Percentiles rank a stretch among this genome's conserved stretches.
These are phyloP conservation scores for Pachyrhizus erosus DNA, from an alignment of 306 rosid species.

Conservation along the genomic window DNA sequence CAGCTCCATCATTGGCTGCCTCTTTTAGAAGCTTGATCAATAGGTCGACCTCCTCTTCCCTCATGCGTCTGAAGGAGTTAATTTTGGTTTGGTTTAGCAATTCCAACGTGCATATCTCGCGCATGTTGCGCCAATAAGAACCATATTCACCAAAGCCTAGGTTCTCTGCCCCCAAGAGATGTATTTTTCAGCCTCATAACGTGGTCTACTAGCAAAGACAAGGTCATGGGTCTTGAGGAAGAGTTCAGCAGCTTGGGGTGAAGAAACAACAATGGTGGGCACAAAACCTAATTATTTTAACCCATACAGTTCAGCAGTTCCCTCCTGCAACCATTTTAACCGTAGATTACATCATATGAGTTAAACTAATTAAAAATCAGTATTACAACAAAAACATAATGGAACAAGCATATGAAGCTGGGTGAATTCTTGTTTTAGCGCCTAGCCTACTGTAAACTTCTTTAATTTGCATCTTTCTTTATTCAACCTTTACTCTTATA, in stretches of 20 bases:
- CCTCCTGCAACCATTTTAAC: too few species aligned
- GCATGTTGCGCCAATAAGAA: constrained; percentile 72
- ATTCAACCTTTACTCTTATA: too few species aligned
- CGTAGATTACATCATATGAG: too few species aligned
- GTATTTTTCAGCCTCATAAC: constrained; percentile 44
- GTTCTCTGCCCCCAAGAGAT: constrained; percentile 54
- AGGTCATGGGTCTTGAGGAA: constrained; percentile 73
- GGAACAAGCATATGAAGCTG: too few species aligned
- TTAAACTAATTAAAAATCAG: too few species aligned
- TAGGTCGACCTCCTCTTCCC: constrained; percentile 61
- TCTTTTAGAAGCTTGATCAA: constrained; percentile 49
- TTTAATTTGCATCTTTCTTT: too few species aligned
- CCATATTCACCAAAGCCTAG: constrained; percentile 57
- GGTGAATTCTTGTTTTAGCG: too few species aligned
- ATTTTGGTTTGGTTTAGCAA: constrained; percentile 59
- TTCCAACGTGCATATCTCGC: constrained; percentile 73
- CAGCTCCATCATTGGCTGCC: constrained; percentile 38
- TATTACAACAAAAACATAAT: too few species aligned
- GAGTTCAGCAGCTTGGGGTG: constrained; percentile 73
- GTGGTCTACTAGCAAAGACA: constrained; percentile 70
- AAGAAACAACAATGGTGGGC: constrained; percentile 65
- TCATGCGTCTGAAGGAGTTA: constrained; percentile 56
- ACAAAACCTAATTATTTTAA: constrained; percentile 66
- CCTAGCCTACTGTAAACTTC: too few species aligned
- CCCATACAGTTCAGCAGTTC: too few species aligned